Conservation (phyloP, 192 early-diverging fungal genomes). For the Allomyces javanicus region DNA sequence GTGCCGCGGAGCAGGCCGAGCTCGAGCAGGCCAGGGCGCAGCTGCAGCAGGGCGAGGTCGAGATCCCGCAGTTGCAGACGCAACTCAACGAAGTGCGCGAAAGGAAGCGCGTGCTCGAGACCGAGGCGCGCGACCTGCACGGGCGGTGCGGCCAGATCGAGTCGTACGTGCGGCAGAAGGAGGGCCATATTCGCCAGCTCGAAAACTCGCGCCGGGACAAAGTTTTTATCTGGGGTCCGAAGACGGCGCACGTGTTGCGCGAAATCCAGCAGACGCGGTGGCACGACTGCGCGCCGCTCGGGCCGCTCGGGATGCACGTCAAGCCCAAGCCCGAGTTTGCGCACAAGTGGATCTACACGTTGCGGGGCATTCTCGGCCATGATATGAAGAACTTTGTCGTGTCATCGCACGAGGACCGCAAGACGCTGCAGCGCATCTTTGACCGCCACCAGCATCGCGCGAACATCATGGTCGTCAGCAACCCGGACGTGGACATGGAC, state of each 20-base stretch:
- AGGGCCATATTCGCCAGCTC: conserved; percentile 15
- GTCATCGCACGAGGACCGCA: neutral
- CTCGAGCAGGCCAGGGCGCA: conserved; percentile 7
- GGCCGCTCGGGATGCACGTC: neutral
- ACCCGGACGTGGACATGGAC: no score
- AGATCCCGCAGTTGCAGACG: conserved; percentile 17
- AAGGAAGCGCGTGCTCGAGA: conserved; percentile 17
- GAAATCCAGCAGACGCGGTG: neutral
- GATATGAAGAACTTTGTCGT: neutral
- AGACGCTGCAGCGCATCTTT: neutral
- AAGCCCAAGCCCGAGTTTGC: neutral
- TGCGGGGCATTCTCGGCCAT: neutral
- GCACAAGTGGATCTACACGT: neutral
- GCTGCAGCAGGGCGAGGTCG: conserved; percentile 8
- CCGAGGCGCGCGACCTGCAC: conserved; percentile 11
- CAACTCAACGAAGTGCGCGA: conserved; percentile 10
- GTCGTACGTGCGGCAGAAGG: conserved; percentile 12
- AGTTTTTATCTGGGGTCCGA: neutral
- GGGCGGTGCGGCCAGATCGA: conserved; percentile 11
- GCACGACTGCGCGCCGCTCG: neutral
- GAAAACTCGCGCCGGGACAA: neutral
- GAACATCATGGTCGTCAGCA: no score
- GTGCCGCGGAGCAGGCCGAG: conserved; percentile 5
- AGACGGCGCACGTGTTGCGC: neutral
- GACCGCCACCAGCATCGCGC: neutral